Percentiles rank a stretch among this genome's conserved stretches.
Conservation (phyloP, 495 filamentous ascomycete species). For the Podospora conica region DNA sequence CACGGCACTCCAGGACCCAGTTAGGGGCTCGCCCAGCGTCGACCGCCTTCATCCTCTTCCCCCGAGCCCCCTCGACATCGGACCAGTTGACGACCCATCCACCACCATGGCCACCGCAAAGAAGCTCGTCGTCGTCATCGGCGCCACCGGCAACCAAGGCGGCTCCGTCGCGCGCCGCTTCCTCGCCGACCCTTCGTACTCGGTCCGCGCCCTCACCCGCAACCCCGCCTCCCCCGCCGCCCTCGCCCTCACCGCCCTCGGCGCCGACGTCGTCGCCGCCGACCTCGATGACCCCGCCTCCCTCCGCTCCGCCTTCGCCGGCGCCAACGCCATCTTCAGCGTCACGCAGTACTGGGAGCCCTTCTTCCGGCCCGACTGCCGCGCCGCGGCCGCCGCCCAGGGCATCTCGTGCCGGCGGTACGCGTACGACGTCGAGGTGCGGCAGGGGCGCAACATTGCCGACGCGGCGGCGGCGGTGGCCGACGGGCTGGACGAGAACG, state of each 20-base stretch:
- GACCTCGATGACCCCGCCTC: conserved; percentile 37
- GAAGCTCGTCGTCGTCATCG: conserved; percentile 37
- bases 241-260: conserved; percentile 30
- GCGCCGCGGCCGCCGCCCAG: conserved; percentile 17
- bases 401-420: conserved; percentile 32
- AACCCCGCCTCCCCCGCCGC: conserved; percentile 36
- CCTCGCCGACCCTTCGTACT: conserved; percentile 27
- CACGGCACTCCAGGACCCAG: neutral
- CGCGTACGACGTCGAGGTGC: conserved; percentile 44
- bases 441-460: conserved; percentile 49
- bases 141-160: conserved; percentile 43
- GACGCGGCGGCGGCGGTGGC: conserved; percentile 44
- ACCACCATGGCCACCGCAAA: conserved; percentile 8
- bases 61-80: neutral
- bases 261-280: conserved; percentile 39
- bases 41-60: no score
- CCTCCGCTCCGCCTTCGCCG: conserved; percentile 37
- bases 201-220: conserved; percentile 44
- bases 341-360: conserved; percentile 49
- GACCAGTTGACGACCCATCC: no score
- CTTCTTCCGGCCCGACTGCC: conserved; percentile 30
- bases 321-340: conserved; percentile 44
- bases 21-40: neutral
- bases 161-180: conserved; percentile 37
- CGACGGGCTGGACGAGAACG: conserved; percentile 39